Base-by-base conservation (phyloP, 2,329 filamentous ascomycete species). In the Colletotrichum higginsianum region DNA sequence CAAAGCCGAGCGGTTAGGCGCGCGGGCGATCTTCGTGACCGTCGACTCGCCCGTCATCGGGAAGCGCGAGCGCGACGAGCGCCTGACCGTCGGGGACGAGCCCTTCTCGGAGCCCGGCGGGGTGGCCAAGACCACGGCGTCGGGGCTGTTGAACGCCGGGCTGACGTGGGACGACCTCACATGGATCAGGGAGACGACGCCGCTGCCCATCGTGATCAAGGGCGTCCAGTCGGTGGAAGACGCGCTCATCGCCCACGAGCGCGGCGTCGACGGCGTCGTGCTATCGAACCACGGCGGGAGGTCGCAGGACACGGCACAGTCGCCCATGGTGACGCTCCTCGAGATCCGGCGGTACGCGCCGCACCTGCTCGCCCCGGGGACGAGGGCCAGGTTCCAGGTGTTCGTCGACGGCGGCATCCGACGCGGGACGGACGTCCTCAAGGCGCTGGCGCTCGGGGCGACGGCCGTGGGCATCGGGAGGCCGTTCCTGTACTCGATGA, bases 231-330 rank as follows among this genome's bases (percentile, higher is more conserved):
- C 87, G 7, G 87, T 88, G 0, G 83, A 84, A 40, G 92, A 94
- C 78, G 92, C 91, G 7, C 82, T 85, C 61, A 85, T 83, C 74
- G 90, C 89, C 1, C 84, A 91, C 47, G 85, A 92, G 63, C 76
- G 85, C 18, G 91, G 90, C 0, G 87, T 88, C 3, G 88, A 93
- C 73, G 92, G 89, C 0, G 92, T 94, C 60, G 86, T 94, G 1
- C 83, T 94, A 2, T 89, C 86, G 16, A 94, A 94, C 74, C 92
- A 94, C 78, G 92, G 92, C 1, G 92, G 92, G 0, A 79, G 92
- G 58, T 85, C 81, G 55, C 76, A 85, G 1, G 86, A 89, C 67
- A 88, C 77, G 75, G 83, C 85, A 0, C 73, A 73, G 13, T 40
- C 73, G 26, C 66, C 73, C 53, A 73, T 75, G 42, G 9, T 73